These are phyloP conservation scores for Tulasnella sp. DNA, from an alignment of 768 basidiomycete species.

Conservation along the genomic window DNA sequence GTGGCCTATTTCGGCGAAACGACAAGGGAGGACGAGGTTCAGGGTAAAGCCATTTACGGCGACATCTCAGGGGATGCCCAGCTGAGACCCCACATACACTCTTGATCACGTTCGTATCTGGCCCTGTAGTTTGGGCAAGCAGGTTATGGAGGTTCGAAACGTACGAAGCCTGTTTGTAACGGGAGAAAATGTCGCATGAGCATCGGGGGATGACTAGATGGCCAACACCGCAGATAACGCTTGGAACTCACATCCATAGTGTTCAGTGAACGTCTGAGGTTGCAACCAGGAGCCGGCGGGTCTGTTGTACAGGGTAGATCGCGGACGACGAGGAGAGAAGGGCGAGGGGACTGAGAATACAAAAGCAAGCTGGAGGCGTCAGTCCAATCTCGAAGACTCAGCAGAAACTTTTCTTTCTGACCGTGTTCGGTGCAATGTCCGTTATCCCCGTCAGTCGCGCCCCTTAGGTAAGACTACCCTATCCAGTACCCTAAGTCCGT, in stretches of 20 bases:
- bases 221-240: not conserved
- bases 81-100: conserved; percentile 44
- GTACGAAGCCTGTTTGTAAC: conserved; percentile 33
- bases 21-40: conserved; percentile 13
- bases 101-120: conserved; percentile 83
- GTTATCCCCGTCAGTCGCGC: not conserved
- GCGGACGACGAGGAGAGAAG: not conserved
- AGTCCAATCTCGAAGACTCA: not conserved
- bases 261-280: not conserved
- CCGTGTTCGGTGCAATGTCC: not conserved
- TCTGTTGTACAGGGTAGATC: not conserved
- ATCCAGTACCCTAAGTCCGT: not conserved
- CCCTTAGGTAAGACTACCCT: not conserved
- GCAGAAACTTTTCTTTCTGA: not conserved
- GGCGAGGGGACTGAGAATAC: not conserved
- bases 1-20: conserved; percentile 53
- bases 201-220: not conserved
- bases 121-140: conserved; percentile 72
- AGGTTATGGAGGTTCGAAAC: conserved; percentile 75
- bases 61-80: not conserved
- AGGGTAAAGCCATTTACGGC: not conserved
- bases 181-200: not conserved
- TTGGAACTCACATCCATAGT: not conserved
- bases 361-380: not conserved
- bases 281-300: not conserved